These are phyloP conservation scores for Penicillium manginii DNA, from an alignment of 495 filamentous ascomycete species.

Conservation along the genomic window DNA sequence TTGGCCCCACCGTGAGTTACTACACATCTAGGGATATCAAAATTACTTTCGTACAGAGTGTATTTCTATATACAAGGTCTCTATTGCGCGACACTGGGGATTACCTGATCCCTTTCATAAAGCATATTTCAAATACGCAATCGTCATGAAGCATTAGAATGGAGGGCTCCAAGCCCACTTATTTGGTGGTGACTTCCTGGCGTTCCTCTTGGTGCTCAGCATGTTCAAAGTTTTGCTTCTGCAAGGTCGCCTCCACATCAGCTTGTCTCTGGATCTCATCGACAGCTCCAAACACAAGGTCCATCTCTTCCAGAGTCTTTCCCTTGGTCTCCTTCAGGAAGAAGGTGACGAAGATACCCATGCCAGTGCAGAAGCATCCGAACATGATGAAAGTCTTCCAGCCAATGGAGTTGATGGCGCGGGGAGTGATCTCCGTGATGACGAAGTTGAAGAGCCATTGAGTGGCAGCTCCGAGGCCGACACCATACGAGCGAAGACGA, in stretches of 20 bases:
- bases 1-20: too few species aligned
- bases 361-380: constrained; percentile 49
- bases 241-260: constrained; percentile 48
- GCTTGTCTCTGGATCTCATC: constrained; percentile 37
- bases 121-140: too few species aligned
- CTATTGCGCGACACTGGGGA: too few species aligned
- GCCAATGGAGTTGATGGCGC: constrained; percentile 49
- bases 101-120: too few species aligned
- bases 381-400: constrained; percentile 62
- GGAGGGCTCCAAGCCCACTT: too few species aligned
- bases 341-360: constrained; percentile 44
- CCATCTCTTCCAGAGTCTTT: constrained; percentile 52
- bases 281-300: constrained; percentile 48
- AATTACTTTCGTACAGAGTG: too few species aligned
- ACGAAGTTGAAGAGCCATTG: constrained; percentile 54
- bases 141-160: too few species aligned
- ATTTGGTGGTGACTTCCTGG: background rate
- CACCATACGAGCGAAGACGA: constrained; percentile 70
- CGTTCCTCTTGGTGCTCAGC: constrained; percentile 16
- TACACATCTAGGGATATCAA: too few species aligned
- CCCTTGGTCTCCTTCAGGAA: constrained; percentile 67
- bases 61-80: too few species aligned
- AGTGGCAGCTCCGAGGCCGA: constrained; percentile 64
- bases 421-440: constrained; percentile 42
- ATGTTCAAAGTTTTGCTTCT: constrained; percentile 35